Evolutionary conservation across 768 basidiomycete genomes (phyloP).

Genomic region (Baorangia bicolor): DNA sequence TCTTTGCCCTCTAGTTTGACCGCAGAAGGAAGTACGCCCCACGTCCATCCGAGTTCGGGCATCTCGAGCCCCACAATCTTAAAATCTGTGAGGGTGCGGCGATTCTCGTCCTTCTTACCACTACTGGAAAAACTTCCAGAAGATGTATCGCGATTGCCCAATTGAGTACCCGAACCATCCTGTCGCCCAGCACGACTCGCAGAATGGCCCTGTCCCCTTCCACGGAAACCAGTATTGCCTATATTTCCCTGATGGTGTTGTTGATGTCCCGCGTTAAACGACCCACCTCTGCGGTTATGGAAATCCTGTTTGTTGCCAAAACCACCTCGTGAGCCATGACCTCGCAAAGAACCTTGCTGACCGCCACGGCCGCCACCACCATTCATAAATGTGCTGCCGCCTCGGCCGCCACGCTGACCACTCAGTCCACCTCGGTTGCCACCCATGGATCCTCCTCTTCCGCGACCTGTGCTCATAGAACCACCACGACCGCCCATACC

Average conservation of each 20-base stretch:
- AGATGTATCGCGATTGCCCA: conserved; percentile 51
- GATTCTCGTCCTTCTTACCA: conserved; percentile 86
- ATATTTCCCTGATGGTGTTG: conserved; percentile 35
- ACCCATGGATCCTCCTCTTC: conserved; percentile 52
- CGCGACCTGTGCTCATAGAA: conserved; percentile 30
- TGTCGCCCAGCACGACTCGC: conserved; percentile 40
- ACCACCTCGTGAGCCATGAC: conserved; percentile 65
- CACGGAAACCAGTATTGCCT: conserved; percentile 50
- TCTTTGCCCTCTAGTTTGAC: conserved; percentile 40
- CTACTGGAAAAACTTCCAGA: conserved; percentile 43
- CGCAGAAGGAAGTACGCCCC: conserved; percentile 61
- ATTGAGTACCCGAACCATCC: conserved; percentile 33
- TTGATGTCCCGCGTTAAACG: conserved; percentile 51
- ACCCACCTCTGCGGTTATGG: conserved; percentile 63
- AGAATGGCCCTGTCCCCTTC: conserved; percentile 59
- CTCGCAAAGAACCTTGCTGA: conserved; percentile 51
- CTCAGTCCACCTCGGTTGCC: conserved; percentile 44
- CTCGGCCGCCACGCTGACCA: conserved; percentile 43
- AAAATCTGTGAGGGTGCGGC: conserved; percentile 95
- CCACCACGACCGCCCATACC: conserved; percentile 46
- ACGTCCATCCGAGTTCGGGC: conserved; percentile 79
- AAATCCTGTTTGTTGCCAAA: conserved; percentile 63
- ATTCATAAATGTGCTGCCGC: conserved; percentile 33
- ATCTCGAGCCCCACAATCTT: conserved; percentile 92
- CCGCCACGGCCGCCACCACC: conserved; percentile 45